phyloP scores from a whole-genome alignment of 306 rosid species.

The Malus domestica region DNA sequence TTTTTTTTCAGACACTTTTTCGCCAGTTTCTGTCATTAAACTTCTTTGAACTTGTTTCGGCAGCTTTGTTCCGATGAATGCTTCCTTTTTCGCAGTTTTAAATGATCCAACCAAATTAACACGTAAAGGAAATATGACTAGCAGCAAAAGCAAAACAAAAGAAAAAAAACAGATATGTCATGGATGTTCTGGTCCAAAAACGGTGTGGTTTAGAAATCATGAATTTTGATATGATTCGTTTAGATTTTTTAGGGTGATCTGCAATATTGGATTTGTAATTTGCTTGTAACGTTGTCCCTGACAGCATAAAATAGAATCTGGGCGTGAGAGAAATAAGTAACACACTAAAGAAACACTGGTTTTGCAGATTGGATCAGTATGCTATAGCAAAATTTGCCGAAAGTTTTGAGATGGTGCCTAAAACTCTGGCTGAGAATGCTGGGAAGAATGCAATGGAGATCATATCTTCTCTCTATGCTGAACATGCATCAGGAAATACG shows the following conservation, averaged over 20 bases:
- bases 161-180: neutral
- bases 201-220: neutral
- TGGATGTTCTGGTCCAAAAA: neutral
- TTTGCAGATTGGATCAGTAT: constrained; percentile 94
- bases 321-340: too few relatives aligned
- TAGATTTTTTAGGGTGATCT: neutral
- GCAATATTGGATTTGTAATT: neutral
- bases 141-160: neutral
- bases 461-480: constrained; percentile 91
- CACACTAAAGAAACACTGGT: neutral
- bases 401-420: constrained; percentile 90
- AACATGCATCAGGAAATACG: constrained; percentile 87
- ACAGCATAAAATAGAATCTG: neutral
- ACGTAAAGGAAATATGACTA: neutral
- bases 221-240: neutral
- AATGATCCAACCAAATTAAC: neutral
- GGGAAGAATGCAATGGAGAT: constrained; percentile 96
- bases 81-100: too few relatives aligned
- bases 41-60: too few relatives aligned
- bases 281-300: neutral
- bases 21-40: too few relatives aligned
- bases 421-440: constrained; percentile 91
- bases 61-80: too few relatives aligned
- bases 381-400: constrained; percentile 96
- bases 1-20: too few relatives aligned